These are phyloP conservation scores for Trifolium subterraneum DNA, from an alignment of 306 rosid species.

Conservation along the genomic window DNA sequence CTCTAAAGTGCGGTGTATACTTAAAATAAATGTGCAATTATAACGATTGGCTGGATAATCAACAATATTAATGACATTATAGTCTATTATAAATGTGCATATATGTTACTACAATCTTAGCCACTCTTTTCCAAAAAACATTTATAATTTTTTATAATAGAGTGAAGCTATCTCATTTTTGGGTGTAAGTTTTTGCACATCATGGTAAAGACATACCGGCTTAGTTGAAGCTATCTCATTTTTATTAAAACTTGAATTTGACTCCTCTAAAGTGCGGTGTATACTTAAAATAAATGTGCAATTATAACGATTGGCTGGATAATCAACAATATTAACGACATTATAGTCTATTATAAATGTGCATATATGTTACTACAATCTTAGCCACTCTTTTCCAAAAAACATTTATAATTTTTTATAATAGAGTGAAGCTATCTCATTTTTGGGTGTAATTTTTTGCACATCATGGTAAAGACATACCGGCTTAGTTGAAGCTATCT, in stretches of 20 bases:
- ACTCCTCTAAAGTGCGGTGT: background rate
- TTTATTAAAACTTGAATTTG: slow-evolving; percentile 25
- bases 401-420: background rate
- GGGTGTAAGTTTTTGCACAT: too few relatives aligned
- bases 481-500: slow-evolving; percentile 36
- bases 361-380: slow-evolving; percentile 1
- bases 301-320: background rate
- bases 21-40: background rate
- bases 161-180: too few relatives aligned
- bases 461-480: slow-evolving; percentile 5
- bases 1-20: background rate
- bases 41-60: slow-evolving; percentile 2
- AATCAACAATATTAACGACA: background rate
- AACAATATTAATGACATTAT: background rate
- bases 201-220: too few relatives aligned
- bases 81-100: slow-evolving; percentile 13
- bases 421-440: background rate
- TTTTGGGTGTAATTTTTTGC: slow-evolving; percentile 19
- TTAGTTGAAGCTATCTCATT: too few relatives aligned
- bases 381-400: background rate
- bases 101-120: background rate
- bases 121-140: background rate
- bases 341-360: slow-evolving; percentile 7
- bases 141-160: too few relatives aligned
- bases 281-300: background rate